A percentile compares a stretch with the other conserved stretches of the same genome.
phyloP scores from a whole-genome alignment of 805 yeast genomes.

The Saturnispora ahearnii region DNA sequence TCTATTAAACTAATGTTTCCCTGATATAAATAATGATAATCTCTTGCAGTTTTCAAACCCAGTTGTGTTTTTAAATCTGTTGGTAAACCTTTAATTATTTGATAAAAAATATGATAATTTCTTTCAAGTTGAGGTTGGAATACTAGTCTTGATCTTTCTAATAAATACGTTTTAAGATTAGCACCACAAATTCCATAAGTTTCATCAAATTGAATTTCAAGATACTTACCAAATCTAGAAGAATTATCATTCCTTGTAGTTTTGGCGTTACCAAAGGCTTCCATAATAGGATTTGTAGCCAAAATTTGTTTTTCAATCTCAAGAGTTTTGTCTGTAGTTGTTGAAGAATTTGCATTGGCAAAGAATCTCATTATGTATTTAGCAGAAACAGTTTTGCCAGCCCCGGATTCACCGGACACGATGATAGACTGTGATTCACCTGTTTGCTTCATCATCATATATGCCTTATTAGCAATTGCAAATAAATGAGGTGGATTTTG shows the following conservation, averaged over 20 bases:
- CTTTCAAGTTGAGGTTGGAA: constrained; percentile 84
- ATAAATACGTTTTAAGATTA: constrained; percentile 78
- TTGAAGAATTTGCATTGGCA: constrained; percentile 63
- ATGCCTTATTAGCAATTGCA: constrained; percentile 96
- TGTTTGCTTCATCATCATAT: constrained; percentile 82
- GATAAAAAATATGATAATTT: constrained; percentile 92
- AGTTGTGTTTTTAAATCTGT: constrained; percentile 47
- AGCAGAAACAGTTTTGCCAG: constrained; percentile 96
- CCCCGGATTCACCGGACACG: constrained; percentile 98
- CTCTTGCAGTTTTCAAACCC: constrained; percentile 53
- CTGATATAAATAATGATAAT: constrained; percentile 75
- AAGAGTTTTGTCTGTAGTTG: constrained; percentile 42
- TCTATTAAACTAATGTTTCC: constrained; percentile 63
- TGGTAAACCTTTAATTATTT: constrained; percentile 67
- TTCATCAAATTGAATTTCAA: constrained; percentile 78
- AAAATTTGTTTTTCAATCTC: constrained; percentile 87
- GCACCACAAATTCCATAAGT: constrained; percentile 84
- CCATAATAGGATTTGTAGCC: constrained; percentile 96
- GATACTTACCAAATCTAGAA: constrained; percentile 92
- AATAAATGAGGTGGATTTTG: constrained; percentile 94
- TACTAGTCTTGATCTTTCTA: constrained; percentile 89
- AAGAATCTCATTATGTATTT: constrained; percentile 96
- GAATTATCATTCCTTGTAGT: constrained; percentile 96
- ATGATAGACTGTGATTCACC: constrained; percentile 86
- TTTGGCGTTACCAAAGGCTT: constrained; percentile 97